These are phyloP conservation scores for Blastobotrys illinoisensis DNA, from an alignment of 1,139 yeast species.

Conservation along the genomic window DNA sequence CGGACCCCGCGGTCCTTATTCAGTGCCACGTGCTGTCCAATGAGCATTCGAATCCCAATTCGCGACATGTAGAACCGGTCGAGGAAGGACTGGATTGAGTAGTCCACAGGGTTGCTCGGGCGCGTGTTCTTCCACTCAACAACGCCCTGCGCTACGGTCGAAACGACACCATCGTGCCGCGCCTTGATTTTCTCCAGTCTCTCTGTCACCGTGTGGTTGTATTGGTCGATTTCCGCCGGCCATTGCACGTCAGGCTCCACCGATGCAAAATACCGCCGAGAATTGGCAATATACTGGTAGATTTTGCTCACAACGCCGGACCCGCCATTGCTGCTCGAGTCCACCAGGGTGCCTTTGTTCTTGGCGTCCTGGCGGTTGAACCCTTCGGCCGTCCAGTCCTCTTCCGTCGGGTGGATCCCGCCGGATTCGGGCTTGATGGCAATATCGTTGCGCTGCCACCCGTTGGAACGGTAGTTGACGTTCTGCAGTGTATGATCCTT, in stretches of 20 bases:
- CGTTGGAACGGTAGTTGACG: conserved; percentile 7
- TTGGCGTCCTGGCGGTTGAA: conserved; percentile 14
- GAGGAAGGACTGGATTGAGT: conserved; percentile 67
- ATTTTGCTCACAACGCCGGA: background rate
- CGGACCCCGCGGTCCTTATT: conserved; percentile 56
- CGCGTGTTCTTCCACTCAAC: conserved; percentile 67
- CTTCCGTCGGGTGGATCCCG: conserved; percentile 20
- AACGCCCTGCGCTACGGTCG: conserved; percentile 90
- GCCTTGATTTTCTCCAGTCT: conserved; percentile 66
- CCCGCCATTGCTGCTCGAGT: background rate
- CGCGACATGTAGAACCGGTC: conserved; percentile 83
- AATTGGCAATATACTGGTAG: conserved; percentile 7
- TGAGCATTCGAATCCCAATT: conserved; percentile 83
- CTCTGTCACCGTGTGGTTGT: conserved; percentile 62
- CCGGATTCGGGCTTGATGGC: conserved; percentile 30
- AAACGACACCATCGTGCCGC: conserved; percentile 89
- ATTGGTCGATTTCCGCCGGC: conserved; percentile 73
- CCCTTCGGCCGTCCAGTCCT: conserved; percentile 26
- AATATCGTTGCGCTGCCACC: conserved; percentile 20
- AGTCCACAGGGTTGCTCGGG: conserved; percentile 32
- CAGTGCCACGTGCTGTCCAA: conserved; percentile 83
- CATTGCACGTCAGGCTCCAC: conserved; percentile 50
- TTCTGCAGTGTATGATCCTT: background rate
- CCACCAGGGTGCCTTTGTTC: conserved; percentile 9
- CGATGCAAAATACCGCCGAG: conserved; percentile 53